phyloP scores from a whole-genome alignment of 257 asterid genomes.

The Scutellaria barbata region DNA sequence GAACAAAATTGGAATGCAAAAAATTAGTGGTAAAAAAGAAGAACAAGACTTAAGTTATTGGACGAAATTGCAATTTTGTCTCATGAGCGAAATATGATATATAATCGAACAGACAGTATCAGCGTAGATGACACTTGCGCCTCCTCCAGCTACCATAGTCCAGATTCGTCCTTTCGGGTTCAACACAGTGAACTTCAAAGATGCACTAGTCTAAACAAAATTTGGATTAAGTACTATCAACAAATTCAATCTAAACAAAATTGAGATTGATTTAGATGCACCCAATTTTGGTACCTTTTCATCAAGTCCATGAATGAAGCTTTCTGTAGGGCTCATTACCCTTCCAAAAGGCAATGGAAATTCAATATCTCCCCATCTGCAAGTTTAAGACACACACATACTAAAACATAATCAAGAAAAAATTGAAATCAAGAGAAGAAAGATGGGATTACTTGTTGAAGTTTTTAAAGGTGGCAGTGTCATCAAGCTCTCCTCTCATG shows the following conservation, averaged over 20 bases:
- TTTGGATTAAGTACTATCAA: background rate
- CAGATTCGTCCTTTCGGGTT: slow-evolving; percentile 95
- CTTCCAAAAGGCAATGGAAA: slow-evolving; percentile 95
- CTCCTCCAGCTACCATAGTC: slow-evolving; percentile 99
- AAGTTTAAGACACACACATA: background rate
- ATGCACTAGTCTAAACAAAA: slow-evolving; percentile 86
- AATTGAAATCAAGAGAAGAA: slow-evolving; percentile 15
- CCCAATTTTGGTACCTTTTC: slow-evolving; percentile 65
- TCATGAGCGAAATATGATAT: background rate
- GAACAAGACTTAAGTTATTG: too few relatives aligned
- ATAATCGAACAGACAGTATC: slow-evolving; percentile 64
- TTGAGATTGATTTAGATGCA: background rate
- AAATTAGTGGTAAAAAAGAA: too few relatives aligned
- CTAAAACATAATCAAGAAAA: background rate
- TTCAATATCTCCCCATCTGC: slow-evolving; percentile 90
- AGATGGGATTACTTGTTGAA: slow-evolving; percentile 71
- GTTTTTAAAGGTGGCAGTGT: slow-evolving; percentile 95
- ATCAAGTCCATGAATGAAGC: slow-evolving; percentile 86
- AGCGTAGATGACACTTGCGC: slow-evolving; percentile 96
- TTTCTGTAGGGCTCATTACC: slow-evolving; percentile 84
- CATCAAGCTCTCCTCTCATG: slow-evolving; percentile 98
- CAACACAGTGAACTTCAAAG: slow-evolving; percentile 92
- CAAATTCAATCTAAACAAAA: too few relatives aligned
- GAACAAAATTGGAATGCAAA: too few relatives aligned
- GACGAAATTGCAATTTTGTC: too few relatives aligned